Evolutionary conservation across 1,139 yeast genomes (phyloP).

Genomic region (Saccharomyces hybrid): DNA sequence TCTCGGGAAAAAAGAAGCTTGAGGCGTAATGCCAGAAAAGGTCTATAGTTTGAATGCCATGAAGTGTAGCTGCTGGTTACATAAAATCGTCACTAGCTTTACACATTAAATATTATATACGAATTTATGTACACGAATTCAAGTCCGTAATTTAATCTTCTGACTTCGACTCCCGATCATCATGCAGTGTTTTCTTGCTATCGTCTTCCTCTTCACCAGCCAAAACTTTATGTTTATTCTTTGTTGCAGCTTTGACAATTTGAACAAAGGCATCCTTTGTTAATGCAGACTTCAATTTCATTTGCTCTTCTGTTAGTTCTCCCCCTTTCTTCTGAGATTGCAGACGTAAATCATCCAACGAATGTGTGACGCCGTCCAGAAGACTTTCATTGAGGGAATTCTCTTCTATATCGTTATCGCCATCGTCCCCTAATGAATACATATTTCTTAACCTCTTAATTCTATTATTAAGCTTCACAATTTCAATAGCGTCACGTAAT

Average conservation of each 20-base stretch:
- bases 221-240: slow-evolving; percentile 46
- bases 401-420: slow-evolving; percentile 30
- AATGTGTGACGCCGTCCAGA: slow-evolving; percentile 8
- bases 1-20: neutral
- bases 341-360: slow-evolving; percentile 15
- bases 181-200: slow-evolving; percentile 2
- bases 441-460: slow-evolving; percentile 55
- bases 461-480: slow-evolving; percentile 68
- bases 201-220: slow-evolving; percentile 5
- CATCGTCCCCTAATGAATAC: slow-evolving; percentile 41
- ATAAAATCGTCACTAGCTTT: neutral
- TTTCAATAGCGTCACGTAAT: slow-evolving; percentile 78
- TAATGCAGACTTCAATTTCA: slow-evolving; percentile 31
- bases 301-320: slow-evolving; percentile 9
- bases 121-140: neutral
- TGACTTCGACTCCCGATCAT: too few species aligned
- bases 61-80: neutral
- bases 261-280: slow-evolving; percentile 55
- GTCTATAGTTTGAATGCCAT: neutral
- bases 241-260: slow-evolving; percentile 63
- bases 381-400: slow-evolving; percentile 11
- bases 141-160: neutral
- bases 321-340: slow-evolving; percentile 3
- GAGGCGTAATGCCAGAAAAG: neutral
- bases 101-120: neutral